Evolutionary conservation across 495 filamentous ascomycete genomes (phyloP).

Genomic region (Aspergillus avenaceus): DNA sequence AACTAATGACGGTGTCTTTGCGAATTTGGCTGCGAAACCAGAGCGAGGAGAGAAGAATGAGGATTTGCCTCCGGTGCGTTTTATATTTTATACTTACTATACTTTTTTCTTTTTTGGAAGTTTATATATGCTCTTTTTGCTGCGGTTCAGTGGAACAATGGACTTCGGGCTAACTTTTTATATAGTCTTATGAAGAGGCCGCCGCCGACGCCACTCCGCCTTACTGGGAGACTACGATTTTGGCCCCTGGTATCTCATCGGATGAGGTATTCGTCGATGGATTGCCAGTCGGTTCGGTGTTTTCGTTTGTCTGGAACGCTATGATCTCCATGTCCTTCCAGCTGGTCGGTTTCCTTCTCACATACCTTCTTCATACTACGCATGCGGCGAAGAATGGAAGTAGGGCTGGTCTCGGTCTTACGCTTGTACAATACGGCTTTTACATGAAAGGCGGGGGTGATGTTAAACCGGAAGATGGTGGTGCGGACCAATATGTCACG

Average conservation of each 20-base stretch:
- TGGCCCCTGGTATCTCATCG: constrained; percentile 77
- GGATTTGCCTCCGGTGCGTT: constrained; percentile 86
- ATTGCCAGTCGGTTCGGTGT: constrained; percentile 90
- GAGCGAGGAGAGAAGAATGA: constrained; percentile 75
- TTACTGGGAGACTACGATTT: constrained; percentile 98
- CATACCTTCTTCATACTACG: constrained; percentile 95
- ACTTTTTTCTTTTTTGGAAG: neutral
- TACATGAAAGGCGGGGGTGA: constrained; percentile 71
- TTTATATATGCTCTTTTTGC: constrained; percentile 16
- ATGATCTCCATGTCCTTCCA: constrained; percentile 99
- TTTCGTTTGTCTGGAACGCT: constrained; percentile 96
- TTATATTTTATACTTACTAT: neutral
- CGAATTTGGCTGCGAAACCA: constrained; percentile 90
- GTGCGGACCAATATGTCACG: constrained; percentile 46
- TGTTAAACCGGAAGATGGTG: constrained; percentile 37
- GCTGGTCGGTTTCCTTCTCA: constrained; percentile 93
- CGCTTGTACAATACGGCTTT: constrained; percentile 94
- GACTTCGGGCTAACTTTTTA: neutral
- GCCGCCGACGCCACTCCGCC: constrained; percentile 94
- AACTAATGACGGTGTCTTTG: constrained; percentile 90
- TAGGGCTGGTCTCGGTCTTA: constrained; percentile 88
- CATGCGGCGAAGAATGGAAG: constrained; percentile 98
- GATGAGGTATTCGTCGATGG: constrained; percentile 98
- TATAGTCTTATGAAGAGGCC: constrained; percentile 94
- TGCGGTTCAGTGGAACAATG: no score